phyloP scores from a whole-genome alignment of 495 filamentous ascomycete genomes.

The Umbilicaria muhlenbergii region DNA sequence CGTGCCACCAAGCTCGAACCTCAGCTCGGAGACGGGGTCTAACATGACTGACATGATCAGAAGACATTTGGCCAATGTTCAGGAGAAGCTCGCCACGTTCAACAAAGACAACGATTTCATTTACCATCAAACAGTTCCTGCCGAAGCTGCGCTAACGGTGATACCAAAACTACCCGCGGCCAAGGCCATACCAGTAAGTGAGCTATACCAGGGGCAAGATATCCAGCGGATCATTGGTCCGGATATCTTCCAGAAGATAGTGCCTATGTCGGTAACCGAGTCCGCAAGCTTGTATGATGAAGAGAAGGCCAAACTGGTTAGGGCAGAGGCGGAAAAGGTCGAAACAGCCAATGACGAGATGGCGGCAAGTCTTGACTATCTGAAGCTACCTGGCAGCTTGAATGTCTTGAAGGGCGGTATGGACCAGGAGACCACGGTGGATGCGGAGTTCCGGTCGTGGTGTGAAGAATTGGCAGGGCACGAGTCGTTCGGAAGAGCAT shows the following conservation, averaged over 20 bases:
- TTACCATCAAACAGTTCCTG: constrained; percentile 84
- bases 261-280: constrained; percentile 91
- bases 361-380: constrained; percentile 85
- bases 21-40: constrained; percentile 61
- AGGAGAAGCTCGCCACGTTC: constrained; percentile 59
- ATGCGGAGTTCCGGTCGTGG: constrained; percentile 85
- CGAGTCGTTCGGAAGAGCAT: constrained; percentile 54
- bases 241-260: constrained; percentile 92
- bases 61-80: constrained; percentile 62
- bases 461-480: constrained; percentile 81
- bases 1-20: constrained; percentile 64
- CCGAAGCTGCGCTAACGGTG: constrained; percentile 59
- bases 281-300: constrained; percentile 95
- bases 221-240: constrained; percentile 93
- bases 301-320: constrained; percentile 90
- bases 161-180: constrained; percentile 89
- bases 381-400: constrained; percentile 76
- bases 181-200: constrained; percentile 95
- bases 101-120: constrained; percentile 96
- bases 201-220: constrained; percentile 92
- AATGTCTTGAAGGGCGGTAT: constrained; percentile 87
- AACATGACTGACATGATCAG: constrained; percentile 67
- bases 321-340: constrained; percentile 84
- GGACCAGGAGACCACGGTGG: constrained; percentile 75
- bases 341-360: constrained; percentile 88